Percentiles rank a stretch among this genome's conserved stretches.
phyloP scores from a whole-genome alignment of 257 asterid species.

The Solanum neorickii region DNA sequence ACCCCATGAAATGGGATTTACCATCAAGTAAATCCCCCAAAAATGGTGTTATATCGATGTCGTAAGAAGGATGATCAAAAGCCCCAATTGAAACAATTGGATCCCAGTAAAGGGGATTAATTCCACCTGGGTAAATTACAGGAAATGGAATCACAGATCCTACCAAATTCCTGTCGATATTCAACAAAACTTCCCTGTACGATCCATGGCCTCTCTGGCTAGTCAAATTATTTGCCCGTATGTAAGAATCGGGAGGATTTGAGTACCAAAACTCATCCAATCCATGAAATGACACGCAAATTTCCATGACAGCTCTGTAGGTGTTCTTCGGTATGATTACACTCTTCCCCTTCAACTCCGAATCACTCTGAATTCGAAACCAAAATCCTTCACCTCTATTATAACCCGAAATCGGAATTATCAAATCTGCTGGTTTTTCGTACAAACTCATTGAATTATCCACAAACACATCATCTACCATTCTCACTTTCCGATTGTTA shows the following conservation, averaged over 20 bases:
- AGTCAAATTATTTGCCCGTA: constrained; percentile 19
- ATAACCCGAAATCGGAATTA: constrained; percentile 47
- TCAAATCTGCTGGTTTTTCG: constrained; percentile 58
- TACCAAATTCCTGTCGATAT: constrained; percentile 40
- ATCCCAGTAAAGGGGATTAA: constrained; percentile 72
- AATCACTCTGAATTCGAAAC: constrained; percentile 50
- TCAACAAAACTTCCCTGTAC: constrained; percentile 57
- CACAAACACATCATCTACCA: neutral
- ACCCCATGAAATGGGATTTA: constrained; percentile 36
- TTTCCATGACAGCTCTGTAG: constrained; percentile 67
- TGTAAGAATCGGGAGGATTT: constrained; percentile 69
- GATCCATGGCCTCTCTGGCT: constrained; percentile 56
- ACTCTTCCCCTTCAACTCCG: constrained; percentile 27
- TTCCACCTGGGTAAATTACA: constrained; percentile 62
- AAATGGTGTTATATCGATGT: constrained; percentile 63
- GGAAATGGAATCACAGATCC: constrained; percentile 78
- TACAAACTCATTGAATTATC: constrained; percentile 17
- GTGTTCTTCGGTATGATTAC: constrained; percentile 45
- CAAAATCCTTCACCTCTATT: constrained; percentile 50
- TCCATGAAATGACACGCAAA: constrained; percentile 63
- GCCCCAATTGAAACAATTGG: constrained; percentile 82
- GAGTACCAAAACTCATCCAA: constrained; percentile 86
- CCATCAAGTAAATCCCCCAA: constrained; percentile 51
- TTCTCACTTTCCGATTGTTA: neutral
- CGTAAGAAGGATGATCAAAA: constrained; percentile 71